These are phyloP conservation scores for Russula vinacea DNA, from an alignment of 768 basidiomycete species.

Conservation along the genomic window DNA sequence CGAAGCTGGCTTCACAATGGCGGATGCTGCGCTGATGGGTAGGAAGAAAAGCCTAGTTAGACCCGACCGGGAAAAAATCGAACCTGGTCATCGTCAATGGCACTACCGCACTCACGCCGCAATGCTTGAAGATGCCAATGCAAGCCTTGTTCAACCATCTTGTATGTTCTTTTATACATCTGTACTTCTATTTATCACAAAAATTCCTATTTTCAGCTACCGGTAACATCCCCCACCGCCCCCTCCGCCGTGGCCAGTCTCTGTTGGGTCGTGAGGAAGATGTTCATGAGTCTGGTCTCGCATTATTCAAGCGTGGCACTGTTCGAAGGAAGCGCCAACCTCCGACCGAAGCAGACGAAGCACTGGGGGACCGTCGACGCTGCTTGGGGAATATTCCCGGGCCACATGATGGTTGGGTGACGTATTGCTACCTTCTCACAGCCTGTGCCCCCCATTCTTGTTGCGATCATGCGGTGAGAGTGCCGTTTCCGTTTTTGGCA, in stretches of 20 bases:
- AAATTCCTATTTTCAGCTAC: constrained; percentile 49
- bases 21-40: constrained; percentile 53
- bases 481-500: background rate
- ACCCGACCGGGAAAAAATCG: constrained; percentile 95
- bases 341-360: constrained; percentile 41
- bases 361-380: constrained; percentile 42
- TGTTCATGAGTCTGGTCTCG: constrained; percentile 84
- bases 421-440: constrained; percentile 86
- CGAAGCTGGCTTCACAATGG: constrained; percentile 33
- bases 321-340: constrained; percentile 68
- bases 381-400: constrained; percentile 81
- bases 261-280: constrained; percentile 89
- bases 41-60: constrained; percentile 90
- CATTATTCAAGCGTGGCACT: constrained; percentile 84
- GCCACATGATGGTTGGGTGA: constrained; percentile 93
- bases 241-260: constrained; percentile 80
- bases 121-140: constrained; percentile 67
- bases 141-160: constrained; percentile 72
- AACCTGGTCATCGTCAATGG: constrained; percentile 90
- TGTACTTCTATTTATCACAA: constrained; percentile 25
- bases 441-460: constrained; percentile 74
- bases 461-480: constrained; percentile 74
- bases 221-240: constrained; percentile 67
- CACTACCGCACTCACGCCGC: constrained; percentile 89
- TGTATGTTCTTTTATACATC: constrained; percentile 50